Evolutionary conservation across 2,329 filamentous ascomycete species (phyloP).

Genomic region (Microdochium nivale): DNA sequence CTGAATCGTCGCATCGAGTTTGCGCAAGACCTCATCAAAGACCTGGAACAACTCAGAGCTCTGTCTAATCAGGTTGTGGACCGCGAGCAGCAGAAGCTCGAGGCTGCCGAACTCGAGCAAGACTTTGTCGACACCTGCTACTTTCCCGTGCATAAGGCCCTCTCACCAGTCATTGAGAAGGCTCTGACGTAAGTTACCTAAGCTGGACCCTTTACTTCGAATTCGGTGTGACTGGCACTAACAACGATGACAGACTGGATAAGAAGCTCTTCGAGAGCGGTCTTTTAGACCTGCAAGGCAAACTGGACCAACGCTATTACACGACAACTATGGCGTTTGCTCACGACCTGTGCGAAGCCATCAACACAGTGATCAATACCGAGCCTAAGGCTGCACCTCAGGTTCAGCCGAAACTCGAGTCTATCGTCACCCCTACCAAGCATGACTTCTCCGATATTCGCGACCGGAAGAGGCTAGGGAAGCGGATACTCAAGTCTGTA

Average conservation of each 20-base stretch:
- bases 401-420: conserved; percentile 18
- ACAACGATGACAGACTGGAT: conserved; percentile 43
- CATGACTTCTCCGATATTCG: conserved; percentile 59
- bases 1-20: conserved; percentile 82
- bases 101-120: conserved; percentile 66
- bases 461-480: conserved; percentile 76
- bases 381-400: conserved; percentile 19
- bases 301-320: conserved; percentile 48
- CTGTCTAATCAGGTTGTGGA: conserved; percentile 64
- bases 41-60: conserved; percentile 67
- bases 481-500: conserved; percentile 77
- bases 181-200: conserved; percentile 62
- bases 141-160: conserved; percentile 73
- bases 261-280: conserved; percentile 50
- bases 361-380: conserved; percentile 42
- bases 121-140: conserved; percentile 83
- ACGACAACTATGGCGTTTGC: conserved; percentile 49
- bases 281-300: conserved; percentile 39
- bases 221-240: conserved; percentile 24
- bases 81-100: conserved; percentile 69
- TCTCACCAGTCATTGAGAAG: conserved; percentile 72
- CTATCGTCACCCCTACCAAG: conserved; percentile 40
- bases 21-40: conserved; percentile 63
- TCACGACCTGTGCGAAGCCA: conserved; percentile 45
- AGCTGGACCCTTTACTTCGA: conserved; percentile 7